Evolutionary conservation across 495 filamentous ascomycete species (phyloP).

Genomic region (Collariella sp.): DNA sequence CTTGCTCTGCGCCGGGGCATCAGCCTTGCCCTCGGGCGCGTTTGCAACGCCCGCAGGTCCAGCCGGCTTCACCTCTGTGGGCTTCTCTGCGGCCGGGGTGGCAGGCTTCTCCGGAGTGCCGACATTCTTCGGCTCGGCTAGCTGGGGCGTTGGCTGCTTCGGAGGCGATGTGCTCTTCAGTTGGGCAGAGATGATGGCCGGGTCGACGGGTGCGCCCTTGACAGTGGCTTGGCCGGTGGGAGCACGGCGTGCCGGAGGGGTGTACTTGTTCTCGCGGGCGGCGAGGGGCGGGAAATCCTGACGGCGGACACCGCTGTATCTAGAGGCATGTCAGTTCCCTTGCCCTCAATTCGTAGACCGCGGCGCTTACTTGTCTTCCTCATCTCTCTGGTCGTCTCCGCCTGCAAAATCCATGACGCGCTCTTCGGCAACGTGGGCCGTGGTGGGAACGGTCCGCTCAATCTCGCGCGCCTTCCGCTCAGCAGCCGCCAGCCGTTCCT

Average conservation of each 20-base stretch:
- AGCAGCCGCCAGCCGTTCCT: constrained; percentile 64
- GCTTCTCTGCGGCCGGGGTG: constrained; percentile 23
- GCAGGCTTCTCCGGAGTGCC: constrained; percentile 24
- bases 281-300: constrained; percentile 59
- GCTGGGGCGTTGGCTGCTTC: constrained; percentile 37
- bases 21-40: constrained; percentile 20
- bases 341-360: not conserved
- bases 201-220: constrained; percentile 64
- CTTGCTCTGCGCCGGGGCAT: constrained; percentile 13
- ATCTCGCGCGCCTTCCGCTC: constrained; percentile 86
- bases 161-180: constrained; percentile 42
- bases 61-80: constrained; percentile 21
- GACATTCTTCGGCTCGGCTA: constrained; percentile 32
- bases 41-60: constrained; percentile 20
- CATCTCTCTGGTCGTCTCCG: constrained; percentile 52
- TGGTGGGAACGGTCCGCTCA: constrained; percentile 57
- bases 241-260: constrained; percentile 75
- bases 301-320: constrained; percentile 86
- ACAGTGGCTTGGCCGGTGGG: constrained; percentile 65
- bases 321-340: constrained; percentile 31
- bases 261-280: constrained; percentile 66
- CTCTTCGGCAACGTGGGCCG: constrained; percentile 82
- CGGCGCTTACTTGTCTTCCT: constrained; percentile 76
- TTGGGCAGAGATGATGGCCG: constrained; percentile 73
- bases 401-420: constrained; percentile 56